A percentile compares a stretch with the other conserved stretches of the same genome.
Evolutionary conservation across 768 basidiomycete genomes (phyloP).

Genomic region (Neoboletus brunneissimus): DNA sequence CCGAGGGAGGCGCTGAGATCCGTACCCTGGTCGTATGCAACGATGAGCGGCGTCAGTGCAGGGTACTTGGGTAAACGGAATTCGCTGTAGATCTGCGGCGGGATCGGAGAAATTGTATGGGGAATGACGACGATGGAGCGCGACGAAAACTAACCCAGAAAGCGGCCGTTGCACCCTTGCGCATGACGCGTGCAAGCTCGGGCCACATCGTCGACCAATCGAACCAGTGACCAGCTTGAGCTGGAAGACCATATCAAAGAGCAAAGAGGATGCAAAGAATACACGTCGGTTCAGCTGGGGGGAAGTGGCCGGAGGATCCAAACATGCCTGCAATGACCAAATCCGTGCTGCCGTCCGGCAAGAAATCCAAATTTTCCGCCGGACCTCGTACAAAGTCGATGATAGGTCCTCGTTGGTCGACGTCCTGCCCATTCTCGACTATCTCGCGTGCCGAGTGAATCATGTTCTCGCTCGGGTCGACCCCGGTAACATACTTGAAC

Average conservation of each 20-base stretch:
- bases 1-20: conserved; percentile 1
- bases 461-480: conserved; percentile 79
- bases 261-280: background rate
- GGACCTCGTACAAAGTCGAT: conserved; percentile 36
- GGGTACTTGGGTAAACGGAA: conserved; percentile 6
- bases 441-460: conserved; percentile 47
- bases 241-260: conserved; percentile 31
- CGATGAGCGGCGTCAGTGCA: background rate
- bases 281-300: background rate
- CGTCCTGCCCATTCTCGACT: conserved; percentile 3
- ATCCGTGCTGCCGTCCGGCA: conserved; percentile 58
- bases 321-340: conserved; percentile 61
- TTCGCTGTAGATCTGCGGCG: conserved; percentile 3
- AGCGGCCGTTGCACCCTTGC: conserved; percentile 62
- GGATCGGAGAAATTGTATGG: background rate
- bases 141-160: conserved; percentile 75
- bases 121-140: background rate
- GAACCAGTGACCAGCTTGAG: conserved; percentile 83
- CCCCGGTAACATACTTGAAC: conserved; percentile 61
- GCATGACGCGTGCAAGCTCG: conserved; percentile 58
- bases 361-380: conserved; percentile 54
- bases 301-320: background rate
- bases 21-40: background rate
- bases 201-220: conserved; percentile 70
- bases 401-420: conserved; percentile 6